Evolutionary conservation across 441 rosid genomes (phyloP).

Genomic region (Corymbia citriodora): DNA sequence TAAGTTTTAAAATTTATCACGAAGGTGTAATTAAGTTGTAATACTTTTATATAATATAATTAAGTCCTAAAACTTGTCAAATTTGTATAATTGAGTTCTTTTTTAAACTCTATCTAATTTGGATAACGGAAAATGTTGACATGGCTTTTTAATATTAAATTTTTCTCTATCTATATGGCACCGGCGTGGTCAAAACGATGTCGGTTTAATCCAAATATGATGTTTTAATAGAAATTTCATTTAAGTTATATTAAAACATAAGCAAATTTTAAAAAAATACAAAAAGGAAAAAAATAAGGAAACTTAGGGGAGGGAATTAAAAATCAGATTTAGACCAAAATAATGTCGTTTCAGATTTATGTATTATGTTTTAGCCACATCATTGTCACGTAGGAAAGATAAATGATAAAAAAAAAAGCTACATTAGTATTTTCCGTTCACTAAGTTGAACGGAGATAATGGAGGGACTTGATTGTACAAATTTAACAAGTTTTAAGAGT

Average conservation of each 20-base stretch:
- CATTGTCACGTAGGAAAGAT: rapidly evolving
- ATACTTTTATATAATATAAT: no score
- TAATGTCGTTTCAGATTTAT: rapidly evolving
- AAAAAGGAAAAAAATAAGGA: no score
- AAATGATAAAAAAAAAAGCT: no score
- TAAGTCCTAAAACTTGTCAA: no score
- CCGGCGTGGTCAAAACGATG: rapidly evolving
- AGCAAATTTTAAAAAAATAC: no score
- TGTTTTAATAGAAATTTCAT: no score
- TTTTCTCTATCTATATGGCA: background rate
- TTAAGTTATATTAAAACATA: no score
- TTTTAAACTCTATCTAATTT: background rate
- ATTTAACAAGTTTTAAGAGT: no score
- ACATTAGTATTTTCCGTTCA: rapidly evolving
- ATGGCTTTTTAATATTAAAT: no score
- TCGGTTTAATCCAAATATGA: rapidly evolving
- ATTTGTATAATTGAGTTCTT: no score
- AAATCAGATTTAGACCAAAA: background rate
- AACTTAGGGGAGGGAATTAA: background rate
- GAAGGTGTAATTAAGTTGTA: rapidly evolving
- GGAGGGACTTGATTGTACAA: background rate
- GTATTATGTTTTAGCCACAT: background rate
- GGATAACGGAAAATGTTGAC: rapidly evolving
- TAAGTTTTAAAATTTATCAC: rapidly evolving
- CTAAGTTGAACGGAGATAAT: background rate